phyloP scores from a whole-genome alignment of 306 rosid genomes.

The Pyrus communis region DNA sequence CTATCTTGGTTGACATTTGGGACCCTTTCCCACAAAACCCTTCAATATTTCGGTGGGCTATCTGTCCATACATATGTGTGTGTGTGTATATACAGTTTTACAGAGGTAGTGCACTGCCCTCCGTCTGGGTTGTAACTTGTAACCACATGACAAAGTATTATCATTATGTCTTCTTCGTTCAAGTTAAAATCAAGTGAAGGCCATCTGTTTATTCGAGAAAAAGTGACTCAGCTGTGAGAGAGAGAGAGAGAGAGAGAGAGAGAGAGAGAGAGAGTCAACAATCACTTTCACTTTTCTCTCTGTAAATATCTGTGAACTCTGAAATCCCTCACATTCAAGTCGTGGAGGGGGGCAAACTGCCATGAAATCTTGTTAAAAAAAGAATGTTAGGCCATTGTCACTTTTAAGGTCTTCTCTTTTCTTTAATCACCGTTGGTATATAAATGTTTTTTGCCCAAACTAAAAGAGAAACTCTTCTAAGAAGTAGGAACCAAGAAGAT shows the following conservation, averaged over 20 bases:
- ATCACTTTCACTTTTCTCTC: slow-evolving; percentile 19
- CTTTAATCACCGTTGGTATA: background rate
- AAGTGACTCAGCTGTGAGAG: slow-evolving; percentile 1
- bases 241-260: no score
- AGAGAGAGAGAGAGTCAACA: background rate
- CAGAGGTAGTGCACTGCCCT: background rate
- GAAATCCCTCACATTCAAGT: background rate
- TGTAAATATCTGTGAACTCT: background rate
- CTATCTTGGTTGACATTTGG: background rate
- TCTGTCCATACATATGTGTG: background rate
- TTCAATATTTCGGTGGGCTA: background rate
- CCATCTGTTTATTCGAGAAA: background rate
- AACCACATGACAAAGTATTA: slow-evolving; percentile 13
- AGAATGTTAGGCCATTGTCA: background rate
- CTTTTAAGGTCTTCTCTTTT: background rate
- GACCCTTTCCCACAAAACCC: background rate
- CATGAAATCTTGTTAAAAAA: slow-evolving; percentile 1
- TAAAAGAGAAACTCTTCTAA: background rate
- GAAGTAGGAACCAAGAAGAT: background rate
- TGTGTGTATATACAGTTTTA: background rate
- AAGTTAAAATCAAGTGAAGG: slow-evolving; percentile 2
- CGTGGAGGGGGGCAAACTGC: background rate
- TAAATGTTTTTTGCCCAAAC: background rate
- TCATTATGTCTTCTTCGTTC: slow-evolving; percentile 17
- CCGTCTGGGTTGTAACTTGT: background rate